Conservation (phyloP, 78 protist genomes). For the Pigoraptor vietnamica region DNA sequence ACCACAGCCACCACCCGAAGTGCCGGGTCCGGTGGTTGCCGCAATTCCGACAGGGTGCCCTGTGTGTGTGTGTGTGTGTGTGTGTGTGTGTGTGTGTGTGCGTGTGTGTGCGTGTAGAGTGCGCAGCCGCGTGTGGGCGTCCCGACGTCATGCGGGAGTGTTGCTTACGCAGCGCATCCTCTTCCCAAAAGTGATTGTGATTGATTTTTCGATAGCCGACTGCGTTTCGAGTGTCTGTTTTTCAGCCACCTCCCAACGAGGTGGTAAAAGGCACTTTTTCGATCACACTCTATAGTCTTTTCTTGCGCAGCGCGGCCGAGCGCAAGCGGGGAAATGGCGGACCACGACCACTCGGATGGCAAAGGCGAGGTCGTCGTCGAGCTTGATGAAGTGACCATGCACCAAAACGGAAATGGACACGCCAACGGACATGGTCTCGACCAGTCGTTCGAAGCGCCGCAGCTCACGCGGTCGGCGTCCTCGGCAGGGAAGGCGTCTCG, state of each 20-base stretch:
- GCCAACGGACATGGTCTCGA: not conserved
- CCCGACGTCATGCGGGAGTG: not conserved
- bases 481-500: not conserved
- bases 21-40: too few relatives aligned
- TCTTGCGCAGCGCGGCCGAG: not conserved
- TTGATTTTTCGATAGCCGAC: too few relatives aligned
- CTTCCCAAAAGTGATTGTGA: not conserved
- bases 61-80: not conserved
- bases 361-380: too few relatives aligned
- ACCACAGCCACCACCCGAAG: too few relatives aligned
- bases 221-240: not conserved
- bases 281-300: too few relatives aligned
- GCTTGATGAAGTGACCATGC: too few relatives aligned
- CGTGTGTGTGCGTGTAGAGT: not conserved
- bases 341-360: not conserved
- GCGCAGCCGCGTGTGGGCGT: not conserved
- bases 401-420: not conserved
- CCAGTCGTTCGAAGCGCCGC: not conserved
- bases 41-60: not conserved
- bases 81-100: not conserved
- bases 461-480: not conserved
- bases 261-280: not conserved
- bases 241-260: not conserved
- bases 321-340: not conserved
- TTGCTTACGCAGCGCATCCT: not conserved